Percentiles rank a stretch among this genome's conserved stretches.
These are phyloP conservation scores for Irpex sp. DNA, from an alignment of 1,284 basidiomycete genomes.

Conservation along the genomic window DNA sequence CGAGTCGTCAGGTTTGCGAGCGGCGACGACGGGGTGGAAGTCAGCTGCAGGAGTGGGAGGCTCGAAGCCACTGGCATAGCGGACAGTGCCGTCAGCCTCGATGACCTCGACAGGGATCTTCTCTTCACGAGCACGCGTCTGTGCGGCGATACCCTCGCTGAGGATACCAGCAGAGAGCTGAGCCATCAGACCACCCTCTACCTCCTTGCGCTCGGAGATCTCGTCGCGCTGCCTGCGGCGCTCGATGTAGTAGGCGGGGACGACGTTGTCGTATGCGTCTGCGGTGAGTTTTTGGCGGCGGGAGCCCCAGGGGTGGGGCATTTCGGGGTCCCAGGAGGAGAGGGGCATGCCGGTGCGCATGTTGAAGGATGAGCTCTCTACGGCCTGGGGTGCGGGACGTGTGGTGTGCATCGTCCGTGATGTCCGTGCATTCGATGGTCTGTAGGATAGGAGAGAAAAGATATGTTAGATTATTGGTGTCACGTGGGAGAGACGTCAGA, in stretches of 20 bases:
- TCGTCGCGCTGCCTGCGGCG: constrained; percentile 30
- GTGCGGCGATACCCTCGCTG: constrained; percentile 30
- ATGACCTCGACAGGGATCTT: constrained; percentile 33
- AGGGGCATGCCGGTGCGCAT: constrained; percentile 4
- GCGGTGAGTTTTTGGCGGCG: constrained; percentile 25
- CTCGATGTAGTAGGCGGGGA: constrained; percentile 31
- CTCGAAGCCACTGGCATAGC: constrained; percentile 30
- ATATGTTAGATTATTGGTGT: background rate
- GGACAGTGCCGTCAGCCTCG: constrained; percentile 25
- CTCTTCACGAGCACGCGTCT: constrained; percentile 26
- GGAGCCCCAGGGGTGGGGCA: constrained; percentile 3
- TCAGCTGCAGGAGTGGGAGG: constrained; percentile 30
- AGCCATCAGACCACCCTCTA: constrained; percentile 32
- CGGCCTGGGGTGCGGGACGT: background rate
- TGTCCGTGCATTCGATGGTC: background rate
- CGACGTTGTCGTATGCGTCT: constrained; percentile 28
- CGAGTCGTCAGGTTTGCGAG: constrained; percentile 14
- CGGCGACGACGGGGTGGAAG: constrained; percentile 25
- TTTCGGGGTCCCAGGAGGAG: constrained; percentile 18
- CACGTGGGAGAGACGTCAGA: background rate
- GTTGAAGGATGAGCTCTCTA: background rate
- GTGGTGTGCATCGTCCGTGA: constrained; percentile 1
- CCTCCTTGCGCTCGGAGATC: constrained; percentile 30
- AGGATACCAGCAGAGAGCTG: constrained; percentile 32
- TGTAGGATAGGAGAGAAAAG: background rate